These are phyloP conservation scores for Przewalskia tangutica DNA, from an alignment of 257 asterid genomes.

Conservation along the genomic window DNA sequence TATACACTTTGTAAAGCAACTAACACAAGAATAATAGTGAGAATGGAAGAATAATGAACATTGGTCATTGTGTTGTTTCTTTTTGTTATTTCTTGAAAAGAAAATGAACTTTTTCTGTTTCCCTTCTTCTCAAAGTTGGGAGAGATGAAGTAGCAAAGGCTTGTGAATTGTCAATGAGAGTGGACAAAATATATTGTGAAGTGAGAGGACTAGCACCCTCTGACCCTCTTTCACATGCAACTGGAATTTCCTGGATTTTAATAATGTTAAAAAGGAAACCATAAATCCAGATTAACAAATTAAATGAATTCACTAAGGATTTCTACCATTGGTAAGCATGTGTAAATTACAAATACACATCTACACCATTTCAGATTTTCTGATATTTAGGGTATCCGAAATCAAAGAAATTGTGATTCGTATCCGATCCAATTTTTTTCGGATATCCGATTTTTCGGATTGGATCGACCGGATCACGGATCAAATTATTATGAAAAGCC, in stretches of 20 bases:
- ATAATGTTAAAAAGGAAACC: neutral
- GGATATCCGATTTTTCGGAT: too few species aligned
- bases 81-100: neutral
- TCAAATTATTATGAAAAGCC: too few species aligned
- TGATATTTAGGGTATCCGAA: too few species aligned
- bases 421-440: too few species aligned
- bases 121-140: neutral
- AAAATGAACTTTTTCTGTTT: neutral
- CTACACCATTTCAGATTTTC: too few species aligned
- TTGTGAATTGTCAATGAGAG: constrained; percentile 16
- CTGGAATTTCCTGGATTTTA: neutral
- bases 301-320: too few species aligned
- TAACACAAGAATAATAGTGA: constrained; percentile 16
- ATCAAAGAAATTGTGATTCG: too few species aligned
- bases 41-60: constrained; percentile 20
- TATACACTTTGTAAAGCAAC: constrained; percentile 22
- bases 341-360: too few species aligned
- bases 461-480: too few species aligned
- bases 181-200: constrained; percentile 8
- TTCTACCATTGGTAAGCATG: too few species aligned
- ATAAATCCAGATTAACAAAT: neutral
- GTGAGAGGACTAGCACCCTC: neutral
- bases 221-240: constrained; percentile 5
- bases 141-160: neutral
- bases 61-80: constrained; percentile 20